Evolutionary conservation across 805 yeast species (phyloP), one percentile per base, ranked within the genome.

Genomic region (Candida insectorum): DNA sequence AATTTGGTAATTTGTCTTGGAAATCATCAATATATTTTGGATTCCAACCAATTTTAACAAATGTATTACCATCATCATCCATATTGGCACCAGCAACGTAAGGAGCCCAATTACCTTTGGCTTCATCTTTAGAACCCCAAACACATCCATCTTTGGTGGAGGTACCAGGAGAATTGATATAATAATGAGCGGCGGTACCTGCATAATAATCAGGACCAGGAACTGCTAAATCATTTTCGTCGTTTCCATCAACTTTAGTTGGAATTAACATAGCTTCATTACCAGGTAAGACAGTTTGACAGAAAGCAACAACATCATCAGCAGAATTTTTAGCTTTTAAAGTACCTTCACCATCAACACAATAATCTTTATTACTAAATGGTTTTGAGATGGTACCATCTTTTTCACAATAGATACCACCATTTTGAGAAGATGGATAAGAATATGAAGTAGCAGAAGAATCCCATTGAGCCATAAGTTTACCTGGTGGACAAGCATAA

Each of bases 201-300:
- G 93, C 93, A 84, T 85, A 86, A 66, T 87, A 87, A 36, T 77
- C 78, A 2, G 88, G 64, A 15, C 84, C 87, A 12, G 96, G 96
- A 33, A 87, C 96, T 15, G 96, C 95, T 37, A 87, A 62, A 2
- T 71, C 65, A 35, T 65, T 58, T n/a, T 66, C 40, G 6, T 62
- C 49, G 7, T 76, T 72, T 10, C 69, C 60, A n/a, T 62, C 70
- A 37, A 81, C 77, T 34, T 70, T 55, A 15, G 94, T 86, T 40
- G 96, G 96, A 45, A 88, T 86, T 55, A 86, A 69, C 96, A 87
- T 87, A 47, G 87, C 95, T 65, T 87, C 96, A 58, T 86, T 85
- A 46, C 96, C 96, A 16, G 96, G 96, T 37, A 88, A 69, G 5
- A 88, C 95, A 6, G 96, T 87, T 64, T 88, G 96, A 58, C 96